Evolutionary conservation across 2,329 filamentous ascomycete genomes (phyloP), one percentile per base, ranked within the genome.

Genomic region (Monosporascus sp.): DNA sequence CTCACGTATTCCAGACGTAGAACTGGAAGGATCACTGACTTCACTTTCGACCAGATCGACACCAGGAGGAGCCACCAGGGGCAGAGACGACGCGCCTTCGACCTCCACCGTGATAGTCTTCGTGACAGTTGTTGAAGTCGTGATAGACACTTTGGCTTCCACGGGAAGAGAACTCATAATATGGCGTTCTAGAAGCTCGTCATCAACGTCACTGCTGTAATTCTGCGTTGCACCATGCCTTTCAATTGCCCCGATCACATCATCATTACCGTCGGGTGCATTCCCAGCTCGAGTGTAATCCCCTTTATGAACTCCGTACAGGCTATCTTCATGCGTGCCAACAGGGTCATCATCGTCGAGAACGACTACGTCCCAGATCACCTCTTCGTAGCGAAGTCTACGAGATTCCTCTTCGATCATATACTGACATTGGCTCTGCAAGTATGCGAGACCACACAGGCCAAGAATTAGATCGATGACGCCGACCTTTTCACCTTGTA

Each of bases 311-410:
- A 63, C 58, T 3, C 66, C 67, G 47, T 70, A 68, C 1, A 72
- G 49, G 22, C 64, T 68, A 24, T 71, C 68, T 14, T 74, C 71
- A 50, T 74, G 70, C 5, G 84, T 71, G 56, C 85, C 82, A 31
- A 86, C 78, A 37, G 80, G 76, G 46, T 78, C 74, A 8, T 81
- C 81, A 60, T 84, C 75, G 54, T 80, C 77, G 17, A 86, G 70
- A 0, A 87, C 80, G 7, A 87, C 82, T 3, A 87, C 79, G 61
- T 88, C 85, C 84, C 85, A 87, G 8, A 88, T 73, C 2, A 82
- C 69, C 56, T 86, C 80, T 53, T 85, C 81, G 18, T 74, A 72
- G 11, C 72, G 71, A 7, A 76, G 69, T 1, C 74, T 71, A 24
- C 72, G 70, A 7, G 66, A 68, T 58, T 84, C 79, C 48, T 79